A percentile compares a stretch with the other conserved stretches of the same genome.
These are phyloP conservation scores for Omphalea diandra DNA, from an alignment of 441 rosid species.

Conservation along the genomic window DNA sequence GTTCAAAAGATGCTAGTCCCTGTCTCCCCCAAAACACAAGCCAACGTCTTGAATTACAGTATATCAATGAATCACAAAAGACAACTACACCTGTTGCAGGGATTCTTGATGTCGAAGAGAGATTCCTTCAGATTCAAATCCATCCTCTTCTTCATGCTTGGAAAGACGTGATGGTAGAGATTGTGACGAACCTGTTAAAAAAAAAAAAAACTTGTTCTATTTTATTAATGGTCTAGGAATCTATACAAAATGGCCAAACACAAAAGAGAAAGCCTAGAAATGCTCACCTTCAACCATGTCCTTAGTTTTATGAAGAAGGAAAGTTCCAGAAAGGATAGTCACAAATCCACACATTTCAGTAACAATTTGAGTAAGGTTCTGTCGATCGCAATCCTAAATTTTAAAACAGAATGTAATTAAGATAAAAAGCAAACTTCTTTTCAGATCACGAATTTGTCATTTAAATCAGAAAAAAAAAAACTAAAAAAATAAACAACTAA, in stretches of 20 bases:
- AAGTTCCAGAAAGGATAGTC: conserved; percentile 80
- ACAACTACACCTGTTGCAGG: conserved; percentile 27
- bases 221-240: conserved; percentile 1
- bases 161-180: conserved; percentile 36
- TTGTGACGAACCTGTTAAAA: conserved; percentile 50
- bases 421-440: neutral
- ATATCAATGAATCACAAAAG: conserved; percentile 18
- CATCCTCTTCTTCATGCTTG: conserved; percentile 42
- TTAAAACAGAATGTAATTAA: neutral
- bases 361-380: conserved; percentile 66
- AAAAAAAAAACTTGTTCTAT: conserved; percentile 12
- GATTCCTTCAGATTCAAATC: conserved; percentile 44
- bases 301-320: conserved; percentile 85
- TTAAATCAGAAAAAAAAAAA: no score
- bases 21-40: neutral
- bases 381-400: conserved; percentile 75
- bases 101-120: conserved; percentile 58
- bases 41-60: conserved; percentile 12
- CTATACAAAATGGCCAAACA: conserved; percentile 11
- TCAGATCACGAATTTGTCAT: neutral
- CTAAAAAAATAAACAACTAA: neutral
- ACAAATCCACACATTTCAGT: conserved; percentile 83
- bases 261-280: conserved; percentile 9
- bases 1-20: conserved; percentile 3
- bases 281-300: conserved; percentile 67